Evolutionary conservation across 441 rosid species (phyloP).

Genomic region (Erodium texanum): DNA sequence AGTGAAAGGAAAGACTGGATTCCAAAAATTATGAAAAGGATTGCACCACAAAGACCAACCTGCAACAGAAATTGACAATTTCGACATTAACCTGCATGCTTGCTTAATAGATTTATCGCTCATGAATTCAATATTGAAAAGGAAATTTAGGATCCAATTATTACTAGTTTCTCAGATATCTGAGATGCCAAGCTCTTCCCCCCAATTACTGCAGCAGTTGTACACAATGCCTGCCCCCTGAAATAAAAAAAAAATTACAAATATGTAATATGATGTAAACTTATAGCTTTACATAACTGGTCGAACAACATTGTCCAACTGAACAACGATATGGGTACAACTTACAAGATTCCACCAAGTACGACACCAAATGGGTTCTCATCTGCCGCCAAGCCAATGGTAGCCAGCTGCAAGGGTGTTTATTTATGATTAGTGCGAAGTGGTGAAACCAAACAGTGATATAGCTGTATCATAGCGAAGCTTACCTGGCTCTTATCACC

Average conservation of each 20-base stretch:
- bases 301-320: neutral
- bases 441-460: constrained; percentile 9
- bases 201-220: constrained; percentile 87
- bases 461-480: neutral
- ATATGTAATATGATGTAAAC: neutral
- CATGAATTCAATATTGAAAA: neutral
- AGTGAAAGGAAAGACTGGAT: neutral
- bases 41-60: neutral
- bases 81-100: neutral
- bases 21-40: neutral
- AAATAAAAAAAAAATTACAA: constrained; percentile 7
- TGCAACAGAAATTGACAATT: neutral
- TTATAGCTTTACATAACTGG: too few relatives aligned
- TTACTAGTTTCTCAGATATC: constrained; percentile 86
- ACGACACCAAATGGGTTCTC: constrained; percentile 85
- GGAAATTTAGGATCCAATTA: neutral
- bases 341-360: constrained; percentile 84
- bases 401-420: constrained; percentile 56
- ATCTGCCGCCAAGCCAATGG: constrained; percentile 92
- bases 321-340: constrained; percentile 1
- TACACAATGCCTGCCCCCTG: constrained; percentile 86
- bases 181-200: constrained; percentile 95
- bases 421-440: constrained; percentile 14
- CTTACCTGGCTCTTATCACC: constrained; percentile 97
- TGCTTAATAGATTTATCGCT: neutral